Percentiles rank a stretch among this genome's conserved stretches.
Evolutionary conservation across 2,329 filamentous ascomycete species (phyloP).

Genomic region (Colletotrichum cuscutae): DNA sequence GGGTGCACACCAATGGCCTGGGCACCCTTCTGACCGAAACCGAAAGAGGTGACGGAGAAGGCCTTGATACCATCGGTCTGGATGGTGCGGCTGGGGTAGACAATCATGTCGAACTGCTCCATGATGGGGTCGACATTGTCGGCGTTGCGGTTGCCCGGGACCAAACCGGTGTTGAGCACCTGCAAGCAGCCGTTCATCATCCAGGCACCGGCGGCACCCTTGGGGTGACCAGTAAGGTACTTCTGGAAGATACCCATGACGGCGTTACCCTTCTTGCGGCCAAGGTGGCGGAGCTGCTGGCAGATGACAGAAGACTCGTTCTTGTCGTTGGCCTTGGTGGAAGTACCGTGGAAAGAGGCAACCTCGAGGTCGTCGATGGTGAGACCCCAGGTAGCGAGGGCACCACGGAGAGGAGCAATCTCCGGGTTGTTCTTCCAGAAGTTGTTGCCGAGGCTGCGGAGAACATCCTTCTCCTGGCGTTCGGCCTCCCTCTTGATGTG

Average conservation of each 20-base stretch:
- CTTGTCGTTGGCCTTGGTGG: conserved; percentile 98
- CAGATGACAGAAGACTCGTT: conserved; percentile 98
- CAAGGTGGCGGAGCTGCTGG: conserved; percentile 94
- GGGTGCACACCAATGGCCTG: conserved; percentile 98
- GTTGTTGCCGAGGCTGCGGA: conserved; percentile 93
- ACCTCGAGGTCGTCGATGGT: conserved; percentile 96
- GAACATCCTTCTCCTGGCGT: conserved; percentile 92
- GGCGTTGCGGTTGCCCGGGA: conserved; percentile 96
- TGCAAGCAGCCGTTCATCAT: conserved; percentile 99
- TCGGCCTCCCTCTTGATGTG: conserved; percentile 89
- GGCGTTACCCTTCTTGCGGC: conserved; percentile 95
- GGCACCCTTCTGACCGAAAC: conserved; percentile 98
- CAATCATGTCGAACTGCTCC: conserved; percentile 98
- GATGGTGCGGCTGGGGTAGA: conserved; percentile 93
- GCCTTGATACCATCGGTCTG: conserved; percentile 99
- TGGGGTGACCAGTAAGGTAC: conserved; percentile 97
- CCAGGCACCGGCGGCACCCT: conserved; percentile 99
- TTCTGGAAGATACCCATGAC: conserved; percentile 99
- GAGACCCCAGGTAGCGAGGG: conserved; percentile 96
- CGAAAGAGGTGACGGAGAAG: conserved; percentile 98
- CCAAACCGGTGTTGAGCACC: conserved; percentile 91
- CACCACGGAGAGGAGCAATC: conserved; percentile 95
- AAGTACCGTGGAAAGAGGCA: conserved; percentile 98
- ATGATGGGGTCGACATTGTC: conserved; percentile 97
- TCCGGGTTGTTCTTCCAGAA: conserved; percentile 98